phyloP scores from a whole-genome alignment of 1,284 basidiomycete species.

The Rhodotorula mucilaginosa region DNA sequence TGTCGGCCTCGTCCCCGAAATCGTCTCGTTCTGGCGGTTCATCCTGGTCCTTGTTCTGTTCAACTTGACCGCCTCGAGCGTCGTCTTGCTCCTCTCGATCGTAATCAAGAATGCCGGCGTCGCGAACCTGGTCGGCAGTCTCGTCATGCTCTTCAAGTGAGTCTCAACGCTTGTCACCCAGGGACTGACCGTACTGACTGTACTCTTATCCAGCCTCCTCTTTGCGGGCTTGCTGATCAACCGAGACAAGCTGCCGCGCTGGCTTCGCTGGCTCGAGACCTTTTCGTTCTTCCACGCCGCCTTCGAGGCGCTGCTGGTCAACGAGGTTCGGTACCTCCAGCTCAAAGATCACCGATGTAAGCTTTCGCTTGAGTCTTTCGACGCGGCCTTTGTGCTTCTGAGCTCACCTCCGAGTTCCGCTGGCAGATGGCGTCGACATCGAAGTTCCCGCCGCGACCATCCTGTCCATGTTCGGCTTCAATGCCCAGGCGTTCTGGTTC shows the following conservation, averaged over 20 bases:
- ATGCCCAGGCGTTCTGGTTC: conserved; percentile 94
- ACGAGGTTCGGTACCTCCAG: conserved; percentile 90
- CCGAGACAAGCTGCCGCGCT: conserved; percentile 71
- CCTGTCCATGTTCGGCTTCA: conserved; percentile 81
- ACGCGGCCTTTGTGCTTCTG: background rate
- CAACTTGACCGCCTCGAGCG: conserved; percentile 88
- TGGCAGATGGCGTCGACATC: conserved; percentile 79
- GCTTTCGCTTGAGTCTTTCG: conserved; percentile 32
- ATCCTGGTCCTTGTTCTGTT: conserved; percentile 90
- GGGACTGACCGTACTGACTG: conserved; percentile 1
- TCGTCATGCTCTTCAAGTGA: conserved; percentile 97
- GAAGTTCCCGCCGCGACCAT: conserved; percentile 93
- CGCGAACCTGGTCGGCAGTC: conserved; percentile 85
- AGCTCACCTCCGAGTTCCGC: background rate
- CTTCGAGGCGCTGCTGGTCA: conserved; percentile 91
- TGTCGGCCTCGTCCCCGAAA: conserved; percentile 86
- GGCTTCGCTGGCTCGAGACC: conserved; percentile 80
- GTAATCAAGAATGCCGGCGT: conserved; percentile 79
- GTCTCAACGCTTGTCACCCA: conserved; percentile 48
- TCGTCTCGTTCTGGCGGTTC: conserved; percentile 94
- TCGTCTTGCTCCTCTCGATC: conserved; percentile 85
- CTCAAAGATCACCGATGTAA: conserved; percentile 79
- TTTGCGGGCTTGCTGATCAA: conserved; percentile 96
- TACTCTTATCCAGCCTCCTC: conserved; percentile 62
- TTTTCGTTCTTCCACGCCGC: conserved; percentile 98